Percentiles rank a stretch among this genome's conserved stretches.
These are phyloP conservation scores for Mucor plumbeus DNA, from an alignment of 371 early-diverging fungal species.

Conservation along the genomic window DNA sequence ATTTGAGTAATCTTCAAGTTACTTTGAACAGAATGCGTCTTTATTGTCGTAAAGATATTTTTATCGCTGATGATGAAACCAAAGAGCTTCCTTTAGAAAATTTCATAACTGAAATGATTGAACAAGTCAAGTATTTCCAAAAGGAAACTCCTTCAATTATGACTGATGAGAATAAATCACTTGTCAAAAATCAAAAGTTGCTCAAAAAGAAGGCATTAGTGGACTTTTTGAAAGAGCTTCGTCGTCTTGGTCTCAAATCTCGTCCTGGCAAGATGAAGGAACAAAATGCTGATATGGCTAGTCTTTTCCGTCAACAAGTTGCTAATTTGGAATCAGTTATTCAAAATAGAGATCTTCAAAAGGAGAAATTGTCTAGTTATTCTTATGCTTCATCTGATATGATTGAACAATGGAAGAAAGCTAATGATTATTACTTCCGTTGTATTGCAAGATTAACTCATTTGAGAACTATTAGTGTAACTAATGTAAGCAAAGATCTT, in stretches of 20 bases:
- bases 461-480: slow-evolving; percentile 61
- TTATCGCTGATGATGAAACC: slow-evolving; percentile 26
- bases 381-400: slow-evolving; percentile 32
- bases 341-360: slow-evolving; percentile 36
- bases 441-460: slow-evolving; percentile 73
- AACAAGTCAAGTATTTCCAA: slow-evolving; percentile 64
- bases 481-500: slow-evolving; percentile 71
- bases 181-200: slow-evolving; percentile 78
- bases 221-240: slow-evolving; percentile 84
- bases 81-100: slow-evolving; percentile 45
- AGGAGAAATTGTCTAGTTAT: slow-evolving; percentile 29
- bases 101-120: slow-evolving; percentile 56
- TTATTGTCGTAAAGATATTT: slow-evolving; percentile 44
- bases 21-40: slow-evolving; percentile 41
- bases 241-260: slow-evolving; percentile 79
- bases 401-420: slow-evolving; percentile 61
- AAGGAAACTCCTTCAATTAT: slow-evolving; percentile 68
- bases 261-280: slow-evolving; percentile 55
- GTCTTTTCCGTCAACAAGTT: slow-evolving; percentile 43
- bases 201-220: slow-evolving; percentile 88
- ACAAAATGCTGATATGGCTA: slow-evolving; percentile 43
- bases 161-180: slow-evolving; percentile 68
- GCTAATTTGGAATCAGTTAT: slow-evolving; percentile 39
- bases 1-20: slow-evolving; percentile 41
- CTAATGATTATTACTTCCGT: slow-evolving; percentile 76